Evolutionary conservation across 139 green algal genomes (phyloP), one percentile per base, ranked within the genome.

Genomic region (Edaphochlamys debaryana): DNA sequence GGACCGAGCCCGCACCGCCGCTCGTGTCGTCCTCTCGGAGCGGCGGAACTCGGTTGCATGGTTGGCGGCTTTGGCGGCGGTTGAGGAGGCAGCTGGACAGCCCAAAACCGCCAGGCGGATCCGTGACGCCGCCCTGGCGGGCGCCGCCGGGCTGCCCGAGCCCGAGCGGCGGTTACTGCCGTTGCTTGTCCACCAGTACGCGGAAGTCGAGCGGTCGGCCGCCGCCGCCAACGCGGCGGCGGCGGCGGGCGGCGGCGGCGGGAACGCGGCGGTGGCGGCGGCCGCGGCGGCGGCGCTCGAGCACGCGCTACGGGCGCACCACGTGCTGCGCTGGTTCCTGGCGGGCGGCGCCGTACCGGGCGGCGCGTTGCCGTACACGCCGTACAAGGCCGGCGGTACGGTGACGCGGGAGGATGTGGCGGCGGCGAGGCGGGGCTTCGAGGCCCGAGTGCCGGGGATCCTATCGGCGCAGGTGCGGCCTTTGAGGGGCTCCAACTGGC

Each of bases 21-120:
- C 90, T 0, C 88, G 90, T 79, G 30, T 77, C 67, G 79, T 95
- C 54, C 86, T 95, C 42, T 74, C 76, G 4, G 38, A 45, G 66
- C 89, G 87, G 32, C 79, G 92, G 22, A 73, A 79, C 40, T 87
- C 89, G 64, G 67, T 92, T 38, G 69, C 42, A 54, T 80, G 94
- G 70, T 91, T 87, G 83, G 78, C 45, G 34, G 86, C 92, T 0
- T 90, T 93, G 63, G 87, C 87, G 3, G 25, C 73, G 37, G 63
- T 93, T 41, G 87, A 95, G 69, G 80, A 56, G 15, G 50, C 66
- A 8, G 79, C 88, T 0, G 80, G 90, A 19, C 84, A 85, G 77
- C 56, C 52, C 9, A 50, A 40, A 17, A 69, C 69, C 58, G 67
- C 82, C 25, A 66, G 73, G 36, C 29, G 66, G 11, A 69, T 79